Evolutionary conservation across 1,284 basidiomycete species (phyloP), one percentile per base, ranked within the genome.

Genomic region (Testicularia cyperi): DNA sequence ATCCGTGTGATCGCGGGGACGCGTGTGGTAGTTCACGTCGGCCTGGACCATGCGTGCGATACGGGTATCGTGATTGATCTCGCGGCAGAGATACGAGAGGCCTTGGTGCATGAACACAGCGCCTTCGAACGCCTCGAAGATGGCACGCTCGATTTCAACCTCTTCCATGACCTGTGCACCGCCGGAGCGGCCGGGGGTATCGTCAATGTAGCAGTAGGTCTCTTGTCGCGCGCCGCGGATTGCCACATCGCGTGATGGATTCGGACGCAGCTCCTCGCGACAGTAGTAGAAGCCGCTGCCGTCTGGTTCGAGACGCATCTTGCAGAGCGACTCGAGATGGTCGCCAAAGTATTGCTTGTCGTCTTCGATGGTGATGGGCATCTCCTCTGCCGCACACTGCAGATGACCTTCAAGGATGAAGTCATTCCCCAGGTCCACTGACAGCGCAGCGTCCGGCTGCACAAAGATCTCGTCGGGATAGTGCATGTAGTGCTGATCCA

Each of bases 301-400:
- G 86, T 81, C 65, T 78, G 80, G 21, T 77, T 78, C 52, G 83
- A 82, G 72, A 82, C 89, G 40, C 84, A 74, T 52, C 81, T 80
- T 30, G 78, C 80, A 72, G 82, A 83, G 46, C 77, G 72, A 23
- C 80, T 80, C 34, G n/a, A 79, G 41, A 16, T 57, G 52, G 2
- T 53, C 42, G 6, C 88, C 90, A 72, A 92, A 94, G 77, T 86
- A 94, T 20, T 76, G 69, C 32, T 80, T 78, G 62, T 94, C 90
- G 18, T 84, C 83, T 5, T 56, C 63, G 8, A 62, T 23, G 12
- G 82, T 83, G 25, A 92, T 70, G 0, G 90, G 90, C 83, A 94
- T 87, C 77, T 94, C 90, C 47, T 86, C 81, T 0, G 85, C 88
- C 5, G 90, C 91, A 67, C 91, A 94, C 74, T 92, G 90, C 6